Conservation (phyloP, 1,284 basidiomycete genomes). For the Boletus mariae region DNA sequence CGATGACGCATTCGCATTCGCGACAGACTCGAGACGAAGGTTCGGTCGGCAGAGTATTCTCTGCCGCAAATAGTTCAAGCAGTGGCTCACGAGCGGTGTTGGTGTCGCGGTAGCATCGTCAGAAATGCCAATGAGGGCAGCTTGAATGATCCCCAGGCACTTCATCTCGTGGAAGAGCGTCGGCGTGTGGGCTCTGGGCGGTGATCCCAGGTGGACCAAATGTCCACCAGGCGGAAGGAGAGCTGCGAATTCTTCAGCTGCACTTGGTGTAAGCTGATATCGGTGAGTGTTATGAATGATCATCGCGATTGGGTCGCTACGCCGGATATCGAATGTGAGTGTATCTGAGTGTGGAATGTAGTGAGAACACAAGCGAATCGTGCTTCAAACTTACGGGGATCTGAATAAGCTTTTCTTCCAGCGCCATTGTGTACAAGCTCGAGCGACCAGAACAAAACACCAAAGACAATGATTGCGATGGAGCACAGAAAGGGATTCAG, state of each 20-base stretch:
- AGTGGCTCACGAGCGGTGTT: conserved; percentile 23
- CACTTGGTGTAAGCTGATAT: not conserved
- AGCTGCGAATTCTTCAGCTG: conserved; percentile 2
- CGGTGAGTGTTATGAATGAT: conserved; percentile 3
- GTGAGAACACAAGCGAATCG: not conserved
- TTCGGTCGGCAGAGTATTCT: conserved; percentile 26
- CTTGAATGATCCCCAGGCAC: conserved; percentile 26
- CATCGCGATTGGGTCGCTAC: conserved; percentile 2
- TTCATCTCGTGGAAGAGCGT: conserved; percentile 33
- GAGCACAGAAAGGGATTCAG: not conserved
- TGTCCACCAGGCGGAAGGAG: conserved; percentile 10
- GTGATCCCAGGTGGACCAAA: conserved; percentile 8
- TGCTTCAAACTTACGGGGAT: not conserved
- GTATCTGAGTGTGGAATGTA: not conserved
- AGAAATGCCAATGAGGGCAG: not conserved
- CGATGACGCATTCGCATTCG: not conserved
- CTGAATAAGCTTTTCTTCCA: not conserved
- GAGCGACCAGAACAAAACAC: not conserved
- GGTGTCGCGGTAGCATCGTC: not conserved
- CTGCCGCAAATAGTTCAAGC: conserved; percentile 32
- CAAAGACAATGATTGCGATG: not conserved
- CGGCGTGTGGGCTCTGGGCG: conserved; percentile 21
- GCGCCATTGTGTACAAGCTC: not conserved
- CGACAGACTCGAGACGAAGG: conserved; percentile 11
- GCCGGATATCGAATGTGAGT: conserved; percentile 4